Evolutionary conservation across 805 yeast species (phyloP).

Genomic region (Candida ovalis): DNA sequence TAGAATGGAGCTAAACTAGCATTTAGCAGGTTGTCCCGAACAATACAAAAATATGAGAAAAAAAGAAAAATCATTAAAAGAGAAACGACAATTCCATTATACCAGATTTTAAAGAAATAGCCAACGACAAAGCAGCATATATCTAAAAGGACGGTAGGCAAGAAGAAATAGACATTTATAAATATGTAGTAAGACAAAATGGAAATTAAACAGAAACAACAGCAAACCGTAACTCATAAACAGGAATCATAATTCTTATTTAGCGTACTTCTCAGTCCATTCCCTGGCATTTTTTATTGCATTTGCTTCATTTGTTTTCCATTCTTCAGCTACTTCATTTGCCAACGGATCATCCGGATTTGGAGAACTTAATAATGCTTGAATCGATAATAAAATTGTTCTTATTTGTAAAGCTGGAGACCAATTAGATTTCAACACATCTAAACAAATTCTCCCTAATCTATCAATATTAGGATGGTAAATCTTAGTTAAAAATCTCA

Average conservation of each 20-base stretch:
- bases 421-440: conserved; percentile 94
- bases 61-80: neutral
- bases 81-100: neutral
- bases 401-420: conserved; percentile 96
- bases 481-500: conserved; percentile 86
- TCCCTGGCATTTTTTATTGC: conserved; percentile 80
- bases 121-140: too few species aligned
- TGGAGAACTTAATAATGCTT: conserved; percentile 91
- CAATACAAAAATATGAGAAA: neutral
- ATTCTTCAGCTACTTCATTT: conserved; percentile 94
- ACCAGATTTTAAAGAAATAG: too few species aligned
- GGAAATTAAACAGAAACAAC: neutral
- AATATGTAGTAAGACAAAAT: neutral
- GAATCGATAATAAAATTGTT: conserved; percentile 85
- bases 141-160: neutral
- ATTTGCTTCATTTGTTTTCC: conserved; percentile 79
- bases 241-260: conserved; percentile 3
- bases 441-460: conserved; percentile 91
- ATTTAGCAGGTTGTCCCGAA: too few species aligned
- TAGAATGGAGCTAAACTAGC: neutral
- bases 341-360: conserved; percentile 98
- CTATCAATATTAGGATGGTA: conserved; percentile 97
- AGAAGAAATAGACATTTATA: neutral
- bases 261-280: conserved; percentile 67
- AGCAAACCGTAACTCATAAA: neutral